phyloP scores from a whole-genome alignment of 2,329 filamentous ascomycete genomes.

The Ascochyta fabae region DNA sequence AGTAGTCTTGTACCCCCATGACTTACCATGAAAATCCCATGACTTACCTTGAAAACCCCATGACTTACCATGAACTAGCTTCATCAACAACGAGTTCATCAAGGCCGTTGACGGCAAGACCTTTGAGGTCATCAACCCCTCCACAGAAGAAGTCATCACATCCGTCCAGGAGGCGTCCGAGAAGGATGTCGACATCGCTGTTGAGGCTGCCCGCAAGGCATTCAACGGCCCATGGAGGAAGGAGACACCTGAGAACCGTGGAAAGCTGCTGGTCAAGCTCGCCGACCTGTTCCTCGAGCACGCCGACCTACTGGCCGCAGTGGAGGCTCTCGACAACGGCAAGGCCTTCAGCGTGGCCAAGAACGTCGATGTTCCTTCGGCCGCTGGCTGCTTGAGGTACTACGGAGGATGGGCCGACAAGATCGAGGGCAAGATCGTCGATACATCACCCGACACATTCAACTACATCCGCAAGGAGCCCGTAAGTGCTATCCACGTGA shows the following conservation, averaged over 20 bases:
- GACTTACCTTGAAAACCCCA: too few species aligned
- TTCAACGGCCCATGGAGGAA: constrained; percentile 76
- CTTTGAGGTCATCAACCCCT: constrained; percentile 90
- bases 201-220: constrained; percentile 83
- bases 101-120: constrained; percentile 84
- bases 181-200: constrained; percentile 82
- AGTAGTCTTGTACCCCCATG: background rate
- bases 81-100: constrained; percentile 94
- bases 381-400: constrained; percentile 77
- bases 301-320: constrained; percentile 74
- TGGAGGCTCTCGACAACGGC: constrained; percentile 89
- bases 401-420: constrained; percentile 93
- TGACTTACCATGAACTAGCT: constrained; percentile 56
- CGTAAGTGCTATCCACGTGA: constrained; percentile 45
- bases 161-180: constrained; percentile 84
- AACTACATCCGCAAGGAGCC: constrained; percentile 85
- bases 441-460: constrained; percentile 78
- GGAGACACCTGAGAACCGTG: constrained; percentile 73
- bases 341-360: constrained; percentile 80
- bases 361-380: constrained; percentile 70
- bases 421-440: constrained; percentile 85
- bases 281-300: constrained; percentile 83
- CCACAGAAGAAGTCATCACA: constrained; percentile 83
- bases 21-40: too few species aligned
- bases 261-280: constrained; percentile 74